Evolutionary conservation across 768 basidiomycete genomes (phyloP), one percentile per base, ranked within the genome.

Genomic region (Phallus indusiatus): DNA sequence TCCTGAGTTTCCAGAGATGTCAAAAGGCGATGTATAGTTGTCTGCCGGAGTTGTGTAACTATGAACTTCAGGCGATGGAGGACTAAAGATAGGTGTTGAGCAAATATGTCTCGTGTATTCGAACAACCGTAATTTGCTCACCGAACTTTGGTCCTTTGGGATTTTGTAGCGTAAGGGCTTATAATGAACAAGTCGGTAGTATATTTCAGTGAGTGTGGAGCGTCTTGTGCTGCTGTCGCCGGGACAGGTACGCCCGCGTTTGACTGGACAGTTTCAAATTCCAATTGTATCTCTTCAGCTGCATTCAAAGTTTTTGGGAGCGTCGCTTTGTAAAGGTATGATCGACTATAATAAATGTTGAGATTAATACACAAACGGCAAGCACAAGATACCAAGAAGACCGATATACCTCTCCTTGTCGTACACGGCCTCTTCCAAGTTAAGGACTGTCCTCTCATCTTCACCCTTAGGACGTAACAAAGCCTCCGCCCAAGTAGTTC

Each of bases 121-220:
- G 4, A 18, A 22, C n/a, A n/a, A n/a, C n/a, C n/a, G n/a, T n/a
- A 36, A 4, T 55, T 20, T 14, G 73, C 85, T 50, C 65, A 94
- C 94, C 84, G 84, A 64, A 96, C 71, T 76, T 95, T 96, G 18
- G 90, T 87, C 50, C 91, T 81, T 70, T 95, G 92, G 20, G 89
- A 83, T 49, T 79, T 71, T 21, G 92, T 92, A 34, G 74, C 69
- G 69, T 96, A 97, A 42, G 89, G 88, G 67, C 90, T 94, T 59
- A 91, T 73, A 18, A 94, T 84, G 68, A 93, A 86, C 10, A 93
- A 74, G 69, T 85, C 83, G 0, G 85, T 80, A 54, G 77, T 74
- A 68, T 91, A 95, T 67, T 87, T 83, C 60, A 96, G 76, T 33
- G 81, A 80, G 70, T 94, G 94, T 1, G 83, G 80, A 18, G 92